phyloP scores from a whole-genome alignment of 495 filamentous ascomycete species.

The Neurospora sublineolata region DNA sequence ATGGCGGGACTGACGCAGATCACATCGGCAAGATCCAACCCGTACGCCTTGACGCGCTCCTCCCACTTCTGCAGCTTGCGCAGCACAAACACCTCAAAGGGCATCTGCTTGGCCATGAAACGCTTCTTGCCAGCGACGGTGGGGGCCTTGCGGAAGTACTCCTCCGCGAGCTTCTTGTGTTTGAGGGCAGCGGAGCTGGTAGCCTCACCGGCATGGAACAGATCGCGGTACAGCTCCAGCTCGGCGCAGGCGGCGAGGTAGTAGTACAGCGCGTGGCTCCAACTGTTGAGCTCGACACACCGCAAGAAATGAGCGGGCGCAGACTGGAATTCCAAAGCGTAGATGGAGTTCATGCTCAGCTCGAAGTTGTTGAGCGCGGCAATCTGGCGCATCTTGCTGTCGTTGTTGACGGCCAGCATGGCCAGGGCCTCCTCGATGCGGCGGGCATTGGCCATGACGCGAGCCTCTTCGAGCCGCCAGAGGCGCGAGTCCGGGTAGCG shows the following conservation, averaged over 20 bases:
- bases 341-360: constrained; percentile 67
- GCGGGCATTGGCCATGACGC: constrained; percentile 59
- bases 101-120: constrained; percentile 80
- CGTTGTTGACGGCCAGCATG: constrained; percentile 43
- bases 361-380: constrained; percentile 75
- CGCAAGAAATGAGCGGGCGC: constrained; percentile 64
- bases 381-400: constrained; percentile 75
- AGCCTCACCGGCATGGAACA: constrained; percentile 38
- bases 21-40: constrained; percentile 64
- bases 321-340: constrained; percentile 57
- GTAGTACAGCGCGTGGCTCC: constrained; percentile 83
- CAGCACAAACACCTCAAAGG: constrained; percentile 78
- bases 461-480: constrained; percentile 84
- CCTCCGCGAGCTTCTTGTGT: constrained; percentile 51
- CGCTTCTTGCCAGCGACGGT: constrained; percentile 70
- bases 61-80: constrained; percentile 90
- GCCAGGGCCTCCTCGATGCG: constrained; percentile 57
- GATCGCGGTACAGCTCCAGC: constrained; percentile 65
- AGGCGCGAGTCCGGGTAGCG: constrained; percentile 74
- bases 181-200: constrained; percentile 16
- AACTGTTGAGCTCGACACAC: constrained; percentile 78
- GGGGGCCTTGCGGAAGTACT: constrained; percentile 60
- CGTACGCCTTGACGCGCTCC: constrained; percentile 56
- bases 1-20: constrained; percentile 72
- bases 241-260: constrained; percentile 74